These are phyloP conservation scores for Neonectria magnoliae DNA, from an alignment of 2,329 filamentous ascomycete species.

Conservation along the genomic window DNA sequence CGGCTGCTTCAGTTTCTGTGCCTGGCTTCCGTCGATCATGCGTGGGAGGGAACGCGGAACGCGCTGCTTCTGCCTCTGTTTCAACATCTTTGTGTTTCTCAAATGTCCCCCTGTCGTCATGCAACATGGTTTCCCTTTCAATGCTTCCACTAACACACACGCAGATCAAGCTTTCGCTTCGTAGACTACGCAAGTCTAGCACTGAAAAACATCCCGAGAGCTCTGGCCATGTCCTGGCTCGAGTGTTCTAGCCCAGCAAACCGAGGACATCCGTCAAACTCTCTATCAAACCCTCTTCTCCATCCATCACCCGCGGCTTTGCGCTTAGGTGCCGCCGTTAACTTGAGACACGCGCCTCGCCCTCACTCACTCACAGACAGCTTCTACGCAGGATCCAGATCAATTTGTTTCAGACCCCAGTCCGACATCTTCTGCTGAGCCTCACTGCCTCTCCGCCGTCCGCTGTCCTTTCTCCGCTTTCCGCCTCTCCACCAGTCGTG, in stretches of 20 bases:
- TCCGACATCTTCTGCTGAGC: slow-evolving; percentile 12
- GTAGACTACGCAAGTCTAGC: background rate
- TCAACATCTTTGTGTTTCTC: background rate
- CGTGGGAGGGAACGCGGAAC: slow-evolving; percentile 7
- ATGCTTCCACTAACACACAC: background rate
- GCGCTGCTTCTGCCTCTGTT: slow-evolving; percentile 7
- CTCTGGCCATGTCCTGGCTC: slow-evolving; percentile 32
- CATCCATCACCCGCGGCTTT: slow-evolving; percentile 7
- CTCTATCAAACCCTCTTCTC: too few relatives aligned
- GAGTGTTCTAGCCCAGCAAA: background rate
- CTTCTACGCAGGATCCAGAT: too few relatives aligned
- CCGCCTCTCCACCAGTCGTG: background rate
- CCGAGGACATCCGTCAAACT: too few relatives aligned
- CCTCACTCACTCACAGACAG: background rate
- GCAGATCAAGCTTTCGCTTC: too few relatives aligned
- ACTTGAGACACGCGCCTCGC: slow-evolving; percentile 4
- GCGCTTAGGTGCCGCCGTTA: slow-evolving; percentile 17
- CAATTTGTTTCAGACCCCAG: slow-evolving; percentile 17
- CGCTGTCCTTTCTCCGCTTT: background rate
- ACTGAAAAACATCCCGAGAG: slow-evolving; percentile 30
- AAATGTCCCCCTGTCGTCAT: background rate
- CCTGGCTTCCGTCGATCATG: slow-evolving; percentile 21
- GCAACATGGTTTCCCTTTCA: too few relatives aligned
- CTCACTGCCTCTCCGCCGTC: slow-evolving; percentile 8
- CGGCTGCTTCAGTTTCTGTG: slow-evolving; percentile 19